These are phyloP conservation scores for Wickerhamiella pararugosa DNA, from an alignment of 1,139 yeast genomes.

Conservation along the genomic window DNA sequence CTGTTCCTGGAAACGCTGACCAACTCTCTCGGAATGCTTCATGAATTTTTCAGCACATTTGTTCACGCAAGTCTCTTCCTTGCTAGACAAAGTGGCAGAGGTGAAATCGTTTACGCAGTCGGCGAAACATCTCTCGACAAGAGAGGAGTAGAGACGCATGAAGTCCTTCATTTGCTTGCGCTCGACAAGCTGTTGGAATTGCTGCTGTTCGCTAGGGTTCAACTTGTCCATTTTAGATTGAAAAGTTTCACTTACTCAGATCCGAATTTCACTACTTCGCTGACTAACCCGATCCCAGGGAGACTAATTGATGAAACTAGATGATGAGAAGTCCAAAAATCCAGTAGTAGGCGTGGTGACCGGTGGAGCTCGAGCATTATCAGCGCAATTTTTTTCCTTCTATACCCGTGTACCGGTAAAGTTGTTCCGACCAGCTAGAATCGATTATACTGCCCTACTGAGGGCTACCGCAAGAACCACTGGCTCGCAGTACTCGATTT, in stretches of 20 bases:
- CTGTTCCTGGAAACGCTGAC: conserved; percentile 97
- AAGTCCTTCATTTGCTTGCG: conserved; percentile 98
- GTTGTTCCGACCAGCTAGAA: conserved; percentile 76
- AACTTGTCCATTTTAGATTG: conserved; percentile 28
- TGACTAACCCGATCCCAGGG: background rate
- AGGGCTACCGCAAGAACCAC: conserved; percentile 30
- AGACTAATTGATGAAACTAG: background rate
- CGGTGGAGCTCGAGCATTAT: conserved; percentile 70
- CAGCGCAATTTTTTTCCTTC: conserved; percentile 64
- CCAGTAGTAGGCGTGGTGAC: conserved; percentile 45
- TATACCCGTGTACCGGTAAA: conserved; percentile 71
- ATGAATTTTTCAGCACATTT: conserved; percentile 95
- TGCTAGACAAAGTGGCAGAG: conserved; percentile 67
- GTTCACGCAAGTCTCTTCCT: conserved; percentile 73
- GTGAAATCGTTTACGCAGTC: conserved; percentile 98
- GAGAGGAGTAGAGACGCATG: conserved; percentile 87
- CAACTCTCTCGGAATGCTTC: conserved; percentile 96
- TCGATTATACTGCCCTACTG: conserved; percentile 44
- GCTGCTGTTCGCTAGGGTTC: conserved; percentile 86
- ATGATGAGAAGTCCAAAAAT: conserved; percentile 11
- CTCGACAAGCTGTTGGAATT: conserved; percentile 87
- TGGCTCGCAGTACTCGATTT: conserved; percentile 36
- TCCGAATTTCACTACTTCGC: background rate
- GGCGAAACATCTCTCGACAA: conserved; percentile 90
- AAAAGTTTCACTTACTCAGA: background rate